Percentiles rank a stretch among this genome's conserved stretches.
These are phyloP conservation scores for Pulveroboletus sp. DNA, from an alignment of 768 basidiomycete species.

Conservation along the genomic window DNA sequence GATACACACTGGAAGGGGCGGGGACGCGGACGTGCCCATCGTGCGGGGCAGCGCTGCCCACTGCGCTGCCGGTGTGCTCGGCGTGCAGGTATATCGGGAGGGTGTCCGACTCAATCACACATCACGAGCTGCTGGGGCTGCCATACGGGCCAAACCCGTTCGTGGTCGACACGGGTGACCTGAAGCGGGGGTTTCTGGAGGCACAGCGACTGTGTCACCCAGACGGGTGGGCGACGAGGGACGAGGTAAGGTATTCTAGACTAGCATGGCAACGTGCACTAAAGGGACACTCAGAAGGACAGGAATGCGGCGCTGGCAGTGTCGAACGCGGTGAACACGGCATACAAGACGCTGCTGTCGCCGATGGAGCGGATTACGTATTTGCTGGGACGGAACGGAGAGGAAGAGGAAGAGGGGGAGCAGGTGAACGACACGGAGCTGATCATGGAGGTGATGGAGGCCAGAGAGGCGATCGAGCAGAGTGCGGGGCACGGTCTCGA, in stretches of 20 bases:
- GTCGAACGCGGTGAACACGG: conserved; percentile 77
- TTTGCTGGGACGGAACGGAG: conserved; percentile 60
- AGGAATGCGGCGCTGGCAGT: conserved; percentile 29
- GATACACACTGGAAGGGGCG: conserved; percentile 3
- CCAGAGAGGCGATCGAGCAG: conserved; percentile 68
- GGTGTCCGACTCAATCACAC: conserved; percentile 49
- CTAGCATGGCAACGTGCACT: conserved; percentile 4
- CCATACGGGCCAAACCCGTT: conserved; percentile 65
- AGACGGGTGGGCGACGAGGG: conserved; percentile 73
- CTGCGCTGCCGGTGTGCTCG: conserved; percentile 68
- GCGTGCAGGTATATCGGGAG: conserved; percentile 65
- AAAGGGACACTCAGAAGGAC: conserved; percentile 19
- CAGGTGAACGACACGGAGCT: conserved; percentile 65
- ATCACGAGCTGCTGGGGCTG: conserved; percentile 67
- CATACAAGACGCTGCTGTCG: conserved; percentile 69
- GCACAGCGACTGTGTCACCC: conserved; percentile 82
- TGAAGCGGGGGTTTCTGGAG: conserved; percentile 63
- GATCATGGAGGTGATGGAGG: conserved; percentile 74
- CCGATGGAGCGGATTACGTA: conserved; percentile 79
- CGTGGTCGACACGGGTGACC: conserved; percentile 50
- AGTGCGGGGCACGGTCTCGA: conserved; percentile 47
- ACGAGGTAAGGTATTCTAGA: conserved; percentile 40
- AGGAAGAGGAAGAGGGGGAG: conserved; percentile 62
- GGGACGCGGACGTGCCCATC: conserved; percentile 45
- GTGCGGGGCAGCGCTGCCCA: conserved; percentile 56